Evolutionary conservation across 148 eudicot species (phyloP).

Genomic region (Cornus kousa): DNA sequence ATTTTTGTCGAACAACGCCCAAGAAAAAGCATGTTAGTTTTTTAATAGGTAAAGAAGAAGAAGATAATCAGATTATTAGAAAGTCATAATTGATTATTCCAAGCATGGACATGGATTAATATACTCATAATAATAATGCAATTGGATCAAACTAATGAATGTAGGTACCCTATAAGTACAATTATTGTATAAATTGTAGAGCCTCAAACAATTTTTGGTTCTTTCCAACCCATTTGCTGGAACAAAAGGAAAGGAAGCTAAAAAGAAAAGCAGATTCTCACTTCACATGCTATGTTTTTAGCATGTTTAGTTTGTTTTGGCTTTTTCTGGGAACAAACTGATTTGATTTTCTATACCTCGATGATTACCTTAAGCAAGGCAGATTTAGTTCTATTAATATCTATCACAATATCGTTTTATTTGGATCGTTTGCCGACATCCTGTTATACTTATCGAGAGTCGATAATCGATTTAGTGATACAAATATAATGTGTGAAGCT

Average conservation of each 20-base stretch:
- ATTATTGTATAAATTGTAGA: neutral
- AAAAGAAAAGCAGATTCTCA: constrained; percentile 18
- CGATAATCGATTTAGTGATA: too few relatives aligned
- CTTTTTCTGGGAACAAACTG: constrained; percentile 10
- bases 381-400: too few relatives aligned
- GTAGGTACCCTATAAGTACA: neutral
- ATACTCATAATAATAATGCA: constrained; percentile 3
- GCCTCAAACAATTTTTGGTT: neutral
- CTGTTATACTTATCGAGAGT: too few relatives aligned
- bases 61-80: neutral
- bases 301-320: constrained; percentile 23
- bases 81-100: neutral
- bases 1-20: too few relatives aligned
- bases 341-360: neutral
- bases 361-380: neutral
- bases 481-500: too few relatives aligned
- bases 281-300: constrained; percentile 22
- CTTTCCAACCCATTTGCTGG: constrained; percentile 13
- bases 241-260: constrained; percentile 17
- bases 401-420: too few relatives aligned
- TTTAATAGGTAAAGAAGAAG: too few relatives aligned
- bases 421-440: too few relatives aligned
- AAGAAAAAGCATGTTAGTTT: too few relatives aligned
- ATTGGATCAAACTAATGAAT: constrained; percentile 2
- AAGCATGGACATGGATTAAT: constrained; percentile 6